phyloP scores from a whole-genome alignment of 2,329 filamentous ascomycete genomes.

The Fusarium lateritium region DNA sequence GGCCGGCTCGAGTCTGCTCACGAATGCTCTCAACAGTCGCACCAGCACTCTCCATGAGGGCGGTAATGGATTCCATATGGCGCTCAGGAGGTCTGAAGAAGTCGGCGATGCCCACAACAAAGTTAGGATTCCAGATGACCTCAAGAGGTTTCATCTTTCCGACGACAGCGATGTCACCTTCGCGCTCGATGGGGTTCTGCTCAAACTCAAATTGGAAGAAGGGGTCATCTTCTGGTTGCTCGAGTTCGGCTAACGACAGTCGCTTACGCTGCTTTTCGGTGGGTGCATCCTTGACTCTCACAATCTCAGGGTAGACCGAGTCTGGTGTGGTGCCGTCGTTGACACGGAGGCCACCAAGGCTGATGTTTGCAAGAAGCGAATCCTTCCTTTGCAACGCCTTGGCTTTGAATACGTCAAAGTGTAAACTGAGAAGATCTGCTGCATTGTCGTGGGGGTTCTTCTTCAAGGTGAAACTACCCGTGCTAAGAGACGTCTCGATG shows the following conservation, averaged over 20 bases:
- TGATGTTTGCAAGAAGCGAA: constrained; percentile 89
- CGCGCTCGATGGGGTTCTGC: constrained; percentile 93
- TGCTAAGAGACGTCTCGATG: constrained; percentile 91
- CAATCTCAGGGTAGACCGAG: constrained; percentile 93
- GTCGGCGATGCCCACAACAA: constrained; percentile 89
- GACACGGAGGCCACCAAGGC: constrained; percentile 91
- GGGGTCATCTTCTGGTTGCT: constrained; percentile 72
- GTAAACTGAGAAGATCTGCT: constrained; percentile 87
- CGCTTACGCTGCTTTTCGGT: constrained; percentile 62
- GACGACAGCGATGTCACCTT: constrained; percentile 90
- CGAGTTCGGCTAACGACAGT: constrained; percentile 69
- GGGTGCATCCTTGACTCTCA: constrained; percentile 91
- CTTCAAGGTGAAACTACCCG: constrained; percentile 95
- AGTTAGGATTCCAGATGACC: constrained; percentile 96
- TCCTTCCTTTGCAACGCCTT: constrained; percentile 92
- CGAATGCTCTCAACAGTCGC: constrained; percentile 95
- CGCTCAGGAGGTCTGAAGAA: constrained; percentile 97
- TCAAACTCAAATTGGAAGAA: constrained; percentile 96
- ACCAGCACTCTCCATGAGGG: constrained; percentile 94
- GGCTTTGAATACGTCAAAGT: constrained; percentile 95
- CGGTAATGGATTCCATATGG: constrained; percentile 98
- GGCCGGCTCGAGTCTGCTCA: constrained; percentile 93
- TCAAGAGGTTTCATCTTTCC: constrained; percentile 96
- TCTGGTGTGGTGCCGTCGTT: constrained; percentile 96
- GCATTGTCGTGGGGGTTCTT: constrained; percentile 73